Conservation (phyloP, 495 filamentous ascomycete species). For the Pyrenula massariospora region DNA sequence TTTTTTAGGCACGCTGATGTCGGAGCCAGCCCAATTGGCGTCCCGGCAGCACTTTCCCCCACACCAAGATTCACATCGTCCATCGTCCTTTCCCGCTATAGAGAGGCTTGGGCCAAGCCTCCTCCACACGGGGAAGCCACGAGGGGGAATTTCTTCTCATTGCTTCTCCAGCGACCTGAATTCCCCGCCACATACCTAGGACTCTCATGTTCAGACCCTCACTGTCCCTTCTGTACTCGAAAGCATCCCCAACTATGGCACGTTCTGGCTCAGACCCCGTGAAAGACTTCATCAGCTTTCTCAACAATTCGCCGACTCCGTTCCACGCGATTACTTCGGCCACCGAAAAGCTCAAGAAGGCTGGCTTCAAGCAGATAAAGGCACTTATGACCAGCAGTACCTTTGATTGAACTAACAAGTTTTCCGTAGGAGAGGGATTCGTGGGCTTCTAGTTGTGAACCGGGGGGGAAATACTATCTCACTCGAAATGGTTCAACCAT, state of each 20-base stretch:
- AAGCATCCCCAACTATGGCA: conserved; percentile 36
- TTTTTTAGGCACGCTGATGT: too few species aligned
- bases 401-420: neutral
- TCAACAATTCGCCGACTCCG: conserved; percentile 89
- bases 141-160: too few species aligned
- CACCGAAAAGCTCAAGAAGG: conserved; percentile 59
- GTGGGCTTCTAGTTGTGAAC: conserved; percentile 68
- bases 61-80: too few species aligned
- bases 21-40: too few species aligned
- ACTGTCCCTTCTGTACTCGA: neutral
- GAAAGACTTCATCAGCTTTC: conserved; percentile 80
- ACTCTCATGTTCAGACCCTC: neutral
- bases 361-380: conserved; percentile 77
- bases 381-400: conserved; percentile 23
- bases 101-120: too few species aligned
- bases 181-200: too few species aligned
- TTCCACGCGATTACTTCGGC: conserved; percentile 86
- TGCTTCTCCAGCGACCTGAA: too few species aligned
- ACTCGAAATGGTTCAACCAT: conserved; percentile 92
- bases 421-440: conserved; percentile 63
- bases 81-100: too few species aligned
- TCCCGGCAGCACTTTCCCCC: too few species aligned
- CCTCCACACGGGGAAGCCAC: too few species aligned
- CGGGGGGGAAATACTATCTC: conserved; percentile 91
- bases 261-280: conserved; percentile 50